These are phyloP conservation scores for Rhodamnia argentea DNA, from an alignment of 345 rosid species.

Conservation along the genomic window DNA sequence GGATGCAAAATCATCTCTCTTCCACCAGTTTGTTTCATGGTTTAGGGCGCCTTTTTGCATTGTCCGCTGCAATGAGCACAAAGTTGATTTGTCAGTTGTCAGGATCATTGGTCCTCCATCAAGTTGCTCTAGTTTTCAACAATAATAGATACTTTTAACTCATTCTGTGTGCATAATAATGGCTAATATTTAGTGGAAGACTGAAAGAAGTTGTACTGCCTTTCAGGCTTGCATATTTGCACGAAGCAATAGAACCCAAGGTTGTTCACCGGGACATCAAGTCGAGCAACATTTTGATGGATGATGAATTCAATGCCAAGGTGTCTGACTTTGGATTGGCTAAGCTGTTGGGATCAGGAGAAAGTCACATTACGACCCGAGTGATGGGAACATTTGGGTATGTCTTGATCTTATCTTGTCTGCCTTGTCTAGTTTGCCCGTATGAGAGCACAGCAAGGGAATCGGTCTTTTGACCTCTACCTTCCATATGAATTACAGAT, in stretches of 20 bases:
- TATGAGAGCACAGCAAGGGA: neutral
- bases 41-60: neutral
- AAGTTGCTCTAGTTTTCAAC: neutral
- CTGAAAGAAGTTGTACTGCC: neutral
- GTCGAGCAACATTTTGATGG: constrained; percentile 92
- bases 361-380: constrained; percentile 91
- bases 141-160: neutral
- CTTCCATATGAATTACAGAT: constrained; percentile 35
- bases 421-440: neutral
- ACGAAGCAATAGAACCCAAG: constrained; percentile 97
- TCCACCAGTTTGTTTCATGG: neutral
- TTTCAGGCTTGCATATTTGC: constrained; percentile 93
- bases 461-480: neutral
- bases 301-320: constrained; percentile 73
- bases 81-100: neutral
- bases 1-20: neutral
- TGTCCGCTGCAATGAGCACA: neutral
- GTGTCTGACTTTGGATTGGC: constrained; percentile 98
- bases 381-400: constrained; percentile 99
- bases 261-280: constrained; percentile 94
- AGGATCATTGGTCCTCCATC: neutral
- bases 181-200: neutral
- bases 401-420: constrained; percentile 1
- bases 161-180: neutral
- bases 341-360: constrained; percentile 79